Evolutionary conservation across 192 early-diverging fungal genomes (phyloP), one percentile per base, ranked within the genome.

Genomic region (Coemansia sp.): DNA sequence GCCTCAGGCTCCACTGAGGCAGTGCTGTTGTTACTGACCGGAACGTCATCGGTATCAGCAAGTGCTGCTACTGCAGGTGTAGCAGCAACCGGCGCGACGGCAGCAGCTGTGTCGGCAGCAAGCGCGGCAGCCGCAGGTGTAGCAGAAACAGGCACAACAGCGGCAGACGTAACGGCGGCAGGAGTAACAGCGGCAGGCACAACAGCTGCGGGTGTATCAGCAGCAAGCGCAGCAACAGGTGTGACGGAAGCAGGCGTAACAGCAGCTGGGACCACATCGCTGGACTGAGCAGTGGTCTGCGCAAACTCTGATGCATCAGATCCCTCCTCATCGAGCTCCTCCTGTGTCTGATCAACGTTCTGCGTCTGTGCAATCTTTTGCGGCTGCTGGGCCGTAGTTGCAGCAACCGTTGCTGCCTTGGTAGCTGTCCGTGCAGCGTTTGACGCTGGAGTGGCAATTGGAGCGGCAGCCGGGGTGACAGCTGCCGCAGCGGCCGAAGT

Each of bases 251-350:
- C 40, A 55, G 23, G n/a, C 14, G 34, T 10, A 3, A 26, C 36
- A 28, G 56, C 22, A 20, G 47, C 31, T 20, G 9, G 15, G 50
- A 37, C 38, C 37, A 31, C 40, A 22, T 26, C 20, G 15, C 11
- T 25, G 21, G 37, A 3, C 23, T 63, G 21, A 19, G 36, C 65
- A 26, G 40, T 51, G 2, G 51, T 31, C 14, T 55, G 19, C 1
- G 49, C 50, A 52, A 52, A 26, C 11, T 37, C 59, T 2, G 31
- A 19, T 5, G 54, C 23, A 9, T 61, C 55, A 5, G 6, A 51
- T 19, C 63, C 54, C 23, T 63, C 55, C 22, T 56, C 54, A 12
- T 64, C 51, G 48, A 19, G 26, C 11, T 64, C 62, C 23, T 64
- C 62, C 14, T 37, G 17, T 14, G 21, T 9, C 62, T n/a, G n/a